Conservation (phyloP, 1,284 basidiomycete genomes). For the Cutaneotrichosporon curvatum region DNA sequence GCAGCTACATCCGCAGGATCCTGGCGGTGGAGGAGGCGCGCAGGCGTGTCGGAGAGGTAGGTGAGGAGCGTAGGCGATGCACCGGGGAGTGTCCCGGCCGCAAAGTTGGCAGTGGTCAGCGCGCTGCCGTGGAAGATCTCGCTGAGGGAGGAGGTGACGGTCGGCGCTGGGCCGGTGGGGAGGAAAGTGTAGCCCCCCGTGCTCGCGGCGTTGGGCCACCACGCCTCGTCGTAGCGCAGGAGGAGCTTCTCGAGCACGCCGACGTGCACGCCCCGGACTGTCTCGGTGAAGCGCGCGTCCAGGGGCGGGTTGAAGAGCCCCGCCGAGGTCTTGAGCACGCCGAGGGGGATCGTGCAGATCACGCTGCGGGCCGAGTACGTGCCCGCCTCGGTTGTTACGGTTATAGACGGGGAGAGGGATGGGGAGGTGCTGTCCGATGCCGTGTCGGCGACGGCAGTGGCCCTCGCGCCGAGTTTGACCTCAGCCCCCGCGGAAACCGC, state of each 20-base stretch:
- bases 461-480: conserved; percentile 33
- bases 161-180: conserved; percentile 12
- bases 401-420: conserved; percentile 15
- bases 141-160: conserved; percentile 14
- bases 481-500: conserved; percentile 40
- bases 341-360: conserved; percentile 48
- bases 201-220: conserved; percentile 47
- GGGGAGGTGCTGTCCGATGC: not conserved
- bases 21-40: conserved; percentile 25
- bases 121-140: conserved; percentile 40
- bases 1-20: conserved; percentile 28
- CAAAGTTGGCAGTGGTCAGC: conserved; percentile 44
- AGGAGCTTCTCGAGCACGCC: conserved; percentile 50
- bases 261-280: conserved; percentile 42
- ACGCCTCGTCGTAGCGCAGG: conserved; percentile 45
- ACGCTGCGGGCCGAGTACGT: conserved; percentile 37
- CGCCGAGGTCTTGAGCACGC: conserved; percentile 41
- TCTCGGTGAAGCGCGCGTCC: conserved; percentile 25
- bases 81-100: conserved; percentile 29
- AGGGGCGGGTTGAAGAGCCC: conserved; percentile 41
- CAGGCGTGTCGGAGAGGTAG: conserved; percentile 46
- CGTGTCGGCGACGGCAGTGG: conserved; percentile 17
- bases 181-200: conserved; percentile 47
- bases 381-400: conserved; percentile 29
- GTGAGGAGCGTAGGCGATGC: conserved; percentile 44